phyloP scores from a whole-genome alignment of 139 green algal genomes.

The Asterochloris sp. region DNA sequence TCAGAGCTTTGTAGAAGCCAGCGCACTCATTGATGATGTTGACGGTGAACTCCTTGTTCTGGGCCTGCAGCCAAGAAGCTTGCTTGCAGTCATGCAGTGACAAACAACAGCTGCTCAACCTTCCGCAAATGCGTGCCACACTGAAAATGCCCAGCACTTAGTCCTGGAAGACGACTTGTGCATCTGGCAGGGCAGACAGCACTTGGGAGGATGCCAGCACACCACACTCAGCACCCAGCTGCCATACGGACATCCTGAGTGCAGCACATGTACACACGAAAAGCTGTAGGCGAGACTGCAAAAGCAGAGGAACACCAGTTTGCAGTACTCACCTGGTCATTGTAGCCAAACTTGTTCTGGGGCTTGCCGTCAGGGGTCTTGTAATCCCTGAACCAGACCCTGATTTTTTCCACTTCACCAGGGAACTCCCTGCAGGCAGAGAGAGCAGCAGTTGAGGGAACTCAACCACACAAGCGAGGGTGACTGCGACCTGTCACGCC shows the following conservation, averaged over 20 bases:
- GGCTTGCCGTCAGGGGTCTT: conserved; percentile 99
- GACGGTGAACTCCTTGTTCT: conserved; percentile 80
- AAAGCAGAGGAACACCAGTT: not conserved
- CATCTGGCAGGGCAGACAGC: not conserved
- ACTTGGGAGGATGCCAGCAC: not conserved
- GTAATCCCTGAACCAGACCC: conserved; percentile 98
- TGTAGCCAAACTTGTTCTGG: conserved; percentile 90
- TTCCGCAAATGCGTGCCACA: not conserved
- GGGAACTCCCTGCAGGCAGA: conserved; percentile 77
- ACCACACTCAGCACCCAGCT: not conserved
- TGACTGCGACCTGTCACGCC: no score
- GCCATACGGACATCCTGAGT: not conserved
- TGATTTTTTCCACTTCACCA: conserved; percentile 90
- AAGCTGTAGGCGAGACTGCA: not conserved
- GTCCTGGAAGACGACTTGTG: not conserved
- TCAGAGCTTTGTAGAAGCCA: conserved; percentile 43
- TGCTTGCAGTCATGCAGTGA: not conserved
- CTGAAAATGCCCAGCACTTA: not conserved
- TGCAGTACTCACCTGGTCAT: conserved; percentile 43
- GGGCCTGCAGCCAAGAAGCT: conserved; percentile 33
- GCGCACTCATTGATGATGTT: conserved; percentile 57
- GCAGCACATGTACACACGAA: not conserved
- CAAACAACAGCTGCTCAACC: not conserved
- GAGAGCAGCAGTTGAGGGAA: not conserved
- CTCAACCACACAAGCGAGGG: no score